Evolutionary conservation across 441 rosid species (phyloP).

Genomic region (Biscutella laevigata): DNA sequence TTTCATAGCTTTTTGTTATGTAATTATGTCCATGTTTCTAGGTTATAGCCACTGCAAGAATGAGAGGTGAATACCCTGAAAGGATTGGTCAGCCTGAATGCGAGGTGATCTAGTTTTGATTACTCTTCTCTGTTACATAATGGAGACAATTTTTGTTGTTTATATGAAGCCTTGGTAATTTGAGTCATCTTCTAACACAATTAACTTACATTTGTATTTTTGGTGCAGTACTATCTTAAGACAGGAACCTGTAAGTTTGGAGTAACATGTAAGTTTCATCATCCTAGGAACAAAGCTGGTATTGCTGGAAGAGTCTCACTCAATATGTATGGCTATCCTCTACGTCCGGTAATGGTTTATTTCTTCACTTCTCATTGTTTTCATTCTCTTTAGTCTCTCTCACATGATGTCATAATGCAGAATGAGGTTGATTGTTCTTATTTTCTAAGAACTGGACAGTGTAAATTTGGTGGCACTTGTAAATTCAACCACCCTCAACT

Average conservation of each 20-base stretch:
- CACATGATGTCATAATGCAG: slow-evolving; percentile 34
- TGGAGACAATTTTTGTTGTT: too few species aligned
- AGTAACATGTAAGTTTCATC: slow-evolving; percentile 99
- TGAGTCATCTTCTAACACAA: background rate
- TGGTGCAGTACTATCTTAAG: slow-evolving; percentile 72
- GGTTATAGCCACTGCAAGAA: slow-evolving; percentile 91
- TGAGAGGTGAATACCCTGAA: slow-evolving; percentile 95
- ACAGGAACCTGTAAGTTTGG: slow-evolving; percentile 99
- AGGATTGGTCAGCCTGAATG: slow-evolving; percentile 93
- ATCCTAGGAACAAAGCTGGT: slow-evolving; percentile 97
- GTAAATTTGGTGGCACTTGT: slow-evolving; percentile 92
- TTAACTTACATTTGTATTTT: background rate
- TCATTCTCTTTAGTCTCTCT: background rate
- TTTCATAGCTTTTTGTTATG: slow-evolving; percentile 1
- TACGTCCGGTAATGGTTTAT: slow-evolving; percentile 63
- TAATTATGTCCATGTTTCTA: slow-evolving; percentile 29
- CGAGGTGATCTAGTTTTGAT: slow-evolving; percentile 48
- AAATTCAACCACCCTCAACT: slow-evolving; percentile 94
- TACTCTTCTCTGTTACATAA: too few species aligned
- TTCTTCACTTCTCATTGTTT: background rate
- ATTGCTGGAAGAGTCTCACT: slow-evolving; percentile 81
- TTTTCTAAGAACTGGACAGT: slow-evolving; percentile 92
- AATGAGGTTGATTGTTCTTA: slow-evolving; percentile 83
- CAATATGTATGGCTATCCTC: slow-evolving; percentile 88
- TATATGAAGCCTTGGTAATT: background rate